phyloP scores from a whole-genome alignment of 768 basidiomycete species.

The Lactarius tabidus region DNA sequence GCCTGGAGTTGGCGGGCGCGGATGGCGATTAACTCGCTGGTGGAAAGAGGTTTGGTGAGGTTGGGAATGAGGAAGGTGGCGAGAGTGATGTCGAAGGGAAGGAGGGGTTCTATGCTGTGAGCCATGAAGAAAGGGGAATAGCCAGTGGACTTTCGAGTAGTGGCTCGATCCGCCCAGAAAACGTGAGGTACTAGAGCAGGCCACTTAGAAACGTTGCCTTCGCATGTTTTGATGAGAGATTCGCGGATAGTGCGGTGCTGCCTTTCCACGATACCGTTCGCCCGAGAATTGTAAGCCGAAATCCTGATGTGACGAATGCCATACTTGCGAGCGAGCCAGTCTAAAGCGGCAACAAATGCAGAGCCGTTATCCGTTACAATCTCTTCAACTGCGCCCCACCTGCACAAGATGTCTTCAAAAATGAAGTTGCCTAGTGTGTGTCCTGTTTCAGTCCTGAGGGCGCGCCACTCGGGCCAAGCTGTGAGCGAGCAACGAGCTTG shows the following conservation, averaged over 20 bases:
- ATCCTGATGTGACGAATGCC: conserved; percentile 32
- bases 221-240: conserved; percentile 31
- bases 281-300: conserved; percentile 37
- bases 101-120: conserved; percentile 31
- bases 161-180: conserved; percentile 30
- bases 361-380: background rate
- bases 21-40: too few relatives aligned
- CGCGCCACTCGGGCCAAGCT: too few relatives aligned
- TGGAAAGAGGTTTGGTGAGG: too few relatives aligned
- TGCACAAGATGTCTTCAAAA: too few relatives aligned
- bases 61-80: conserved; percentile 33
- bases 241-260: conserved; percentile 36
- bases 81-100: conserved; percentile 35
- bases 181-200: conserved; percentile 27
- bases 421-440: background rate
- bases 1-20: too few relatives aligned
- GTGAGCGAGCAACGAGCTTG: conserved; percentile 1
- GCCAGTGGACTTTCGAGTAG: conserved; percentile 26
- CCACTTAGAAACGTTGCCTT: conserved; percentile 27
- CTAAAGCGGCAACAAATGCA: background rate
- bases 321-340: background rate
- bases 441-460: too few relatives aligned
- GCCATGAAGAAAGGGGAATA: conserved; percentile 29
- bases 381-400: too few relatives aligned
- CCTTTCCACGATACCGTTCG: too few relatives aligned